Conservation (phyloP, 108 stramenopile species). For the Cyclotella sp. region DNA sequence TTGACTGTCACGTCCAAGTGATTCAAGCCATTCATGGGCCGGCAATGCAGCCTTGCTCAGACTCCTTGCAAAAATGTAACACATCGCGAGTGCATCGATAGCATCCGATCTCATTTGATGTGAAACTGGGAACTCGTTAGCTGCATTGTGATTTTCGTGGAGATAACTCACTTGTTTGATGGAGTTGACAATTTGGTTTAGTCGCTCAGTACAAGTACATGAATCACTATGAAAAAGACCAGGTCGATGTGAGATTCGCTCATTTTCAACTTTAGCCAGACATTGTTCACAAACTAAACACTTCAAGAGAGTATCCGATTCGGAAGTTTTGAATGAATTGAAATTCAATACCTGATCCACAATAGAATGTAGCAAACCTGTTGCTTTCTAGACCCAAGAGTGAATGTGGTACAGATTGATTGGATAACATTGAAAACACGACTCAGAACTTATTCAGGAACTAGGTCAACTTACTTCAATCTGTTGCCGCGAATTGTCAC, state of each 20-base stretch:
- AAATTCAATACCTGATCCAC: conserved; percentile 61
- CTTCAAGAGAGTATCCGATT: background rate
- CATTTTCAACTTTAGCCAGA: background rate
- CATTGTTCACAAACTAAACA: conserved; percentile 25
- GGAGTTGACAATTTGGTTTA: conserved; percentile 28
- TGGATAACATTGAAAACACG: background rate
- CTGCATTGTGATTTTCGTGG: conserved; percentile 16
- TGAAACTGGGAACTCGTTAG: conserved; percentile 24
- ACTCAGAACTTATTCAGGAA: background rate
- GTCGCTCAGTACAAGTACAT: conserved; percentile 14
- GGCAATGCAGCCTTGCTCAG: conserved; percentile 67
- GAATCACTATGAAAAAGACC: background rate
- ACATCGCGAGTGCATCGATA: conserved; percentile 58
- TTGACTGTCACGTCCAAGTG: conserved; percentile 24
- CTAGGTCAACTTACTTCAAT: background rate
- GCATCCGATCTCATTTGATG: conserved; percentile 42
- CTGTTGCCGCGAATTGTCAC: background rate
- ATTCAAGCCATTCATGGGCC: conserved; percentile 73
- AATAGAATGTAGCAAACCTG: conserved; percentile 65
- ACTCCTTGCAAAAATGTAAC: conserved; percentile 70
- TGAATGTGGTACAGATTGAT: background rate
- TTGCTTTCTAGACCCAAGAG: conserved; percentile 71
- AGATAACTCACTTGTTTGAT: conserved; percentile 31
- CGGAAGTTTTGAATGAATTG: background rate
- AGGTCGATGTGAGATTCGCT: background rate